Evolutionary conservation across 2,329 filamentous ascomycete species (phyloP).

Genomic region (Chrysosporium queenslandicum): DNA sequence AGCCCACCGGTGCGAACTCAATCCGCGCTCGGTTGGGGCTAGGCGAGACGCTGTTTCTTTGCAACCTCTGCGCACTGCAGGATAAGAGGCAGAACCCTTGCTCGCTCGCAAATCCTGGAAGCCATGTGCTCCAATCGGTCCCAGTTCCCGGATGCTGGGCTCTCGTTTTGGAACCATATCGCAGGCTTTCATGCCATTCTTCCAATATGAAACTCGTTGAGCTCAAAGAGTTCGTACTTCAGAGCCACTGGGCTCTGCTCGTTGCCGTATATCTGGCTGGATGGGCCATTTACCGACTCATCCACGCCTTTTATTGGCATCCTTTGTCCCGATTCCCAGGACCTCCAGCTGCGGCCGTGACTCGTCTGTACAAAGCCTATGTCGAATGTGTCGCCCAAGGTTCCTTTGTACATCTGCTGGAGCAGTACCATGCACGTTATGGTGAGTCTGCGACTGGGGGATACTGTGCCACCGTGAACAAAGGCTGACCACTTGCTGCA

Average conservation of each 20-base stretch:
- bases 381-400: slow-evolving; percentile 17
- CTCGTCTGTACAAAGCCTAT: slow-evolving; percentile 22
- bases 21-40: neutral
- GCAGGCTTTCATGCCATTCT: neutral
- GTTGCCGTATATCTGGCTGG: neutral
- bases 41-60: no score
- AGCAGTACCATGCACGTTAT: slow-evolving; percentile 17
- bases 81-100: neutral
- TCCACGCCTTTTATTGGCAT: slow-evolving; percentile 20
- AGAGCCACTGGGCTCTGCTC: neutral
- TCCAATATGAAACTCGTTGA: neutral
- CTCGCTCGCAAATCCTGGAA: neutral
- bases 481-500: neutral
- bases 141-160: neutral
- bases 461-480: neutral
- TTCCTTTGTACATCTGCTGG: slow-evolving; percentile 17
- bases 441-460: slow-evolving; percentile 12
- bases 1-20: neutral
- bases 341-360: slow-evolving; percentile 20
- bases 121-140: neutral
- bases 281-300: neutral
- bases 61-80: no score
- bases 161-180: neutral
- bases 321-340: slow-evolving; percentile 22
- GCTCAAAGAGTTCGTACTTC: neutral